Percentiles rank a stretch among this genome's conserved stretches.
phyloP scores from a whole-genome alignment of 768 basidiomycete species.

The Vararia minispora region DNA sequence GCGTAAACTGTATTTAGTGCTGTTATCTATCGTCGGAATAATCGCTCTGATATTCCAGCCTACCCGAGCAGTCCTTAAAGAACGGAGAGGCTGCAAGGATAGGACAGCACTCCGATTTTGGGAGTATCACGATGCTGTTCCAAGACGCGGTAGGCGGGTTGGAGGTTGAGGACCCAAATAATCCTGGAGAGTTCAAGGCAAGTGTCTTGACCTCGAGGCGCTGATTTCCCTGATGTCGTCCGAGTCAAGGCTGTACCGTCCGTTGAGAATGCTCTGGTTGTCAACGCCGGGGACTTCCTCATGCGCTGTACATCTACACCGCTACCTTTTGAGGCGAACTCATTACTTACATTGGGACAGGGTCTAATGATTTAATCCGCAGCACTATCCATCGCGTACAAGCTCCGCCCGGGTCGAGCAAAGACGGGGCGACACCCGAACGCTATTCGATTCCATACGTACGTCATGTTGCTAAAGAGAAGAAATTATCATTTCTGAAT shows the following conservation, averaged over 20 bases:
- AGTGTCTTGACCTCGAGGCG: not conserved
- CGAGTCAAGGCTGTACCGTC: slow-evolving; percentile 25
- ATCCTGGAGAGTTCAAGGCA: slow-evolving; percentile 30
- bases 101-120: slow-evolving; percentile 44
- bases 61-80: slow-evolving; percentile 22
- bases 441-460: slow-evolving; percentile 58
- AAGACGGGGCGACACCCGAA: slow-evolving; percentile 31
- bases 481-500: not conserved
- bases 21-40: not conserved
- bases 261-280: slow-evolving; percentile 33
- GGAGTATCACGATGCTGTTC: slow-evolving; percentile 44
- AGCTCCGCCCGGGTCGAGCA: slow-evolving; percentile 21
- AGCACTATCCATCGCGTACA: slow-evolving; percentile 46
- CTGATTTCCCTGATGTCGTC: not conserved
- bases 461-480: slow-evolving; percentile 14
- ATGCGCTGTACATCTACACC: slow-evolving; percentile 30
- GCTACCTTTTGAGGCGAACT: slow-evolving; percentile 1
- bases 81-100: slow-evolving; percentile 31
- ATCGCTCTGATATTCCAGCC: too few relatives aligned
- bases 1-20: not conserved
- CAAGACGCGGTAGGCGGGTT: slow-evolving; percentile 53
- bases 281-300: slow-evolving; percentile 42
- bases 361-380: slow-evolving; percentile 26
- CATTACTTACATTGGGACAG: slow-evolving; percentile 15
- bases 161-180: slow-evolving; percentile 45